These are phyloP conservation scores for Lathyrus tuberosus DNA, from an alignment of 306 rosid genomes.

Conservation along the genomic window DNA sequence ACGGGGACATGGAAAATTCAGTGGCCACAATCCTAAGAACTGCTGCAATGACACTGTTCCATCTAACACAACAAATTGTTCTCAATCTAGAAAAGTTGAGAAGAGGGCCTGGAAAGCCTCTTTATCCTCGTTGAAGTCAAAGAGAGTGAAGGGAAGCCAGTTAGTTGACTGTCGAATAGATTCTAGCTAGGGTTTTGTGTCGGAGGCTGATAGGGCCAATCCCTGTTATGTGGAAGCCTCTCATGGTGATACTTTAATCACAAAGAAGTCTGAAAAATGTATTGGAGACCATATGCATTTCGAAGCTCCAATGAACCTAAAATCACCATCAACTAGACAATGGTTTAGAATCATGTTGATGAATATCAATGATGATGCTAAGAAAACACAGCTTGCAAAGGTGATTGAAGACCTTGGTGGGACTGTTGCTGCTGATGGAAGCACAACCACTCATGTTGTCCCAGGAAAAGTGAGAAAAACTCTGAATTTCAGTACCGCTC, in stretches of 20 bases:
- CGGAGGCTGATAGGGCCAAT: slow-evolving; percentile 44
- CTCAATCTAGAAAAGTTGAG: slow-evolving; percentile 53
- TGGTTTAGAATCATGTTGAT: slow-evolving; percentile 76
- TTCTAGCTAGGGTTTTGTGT: slow-evolving; percentile 47
- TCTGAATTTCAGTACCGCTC: slow-evolving; percentile 82
- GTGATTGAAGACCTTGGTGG: slow-evolving; percentile 84
- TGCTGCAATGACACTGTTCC: slow-evolving; percentile 39
- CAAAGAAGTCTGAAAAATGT: slow-evolving; percentile 45
- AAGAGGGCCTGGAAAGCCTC: slow-evolving; percentile 90
- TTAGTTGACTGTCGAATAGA: slow-evolving; percentile 49
- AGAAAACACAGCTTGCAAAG: too few relatives aligned
- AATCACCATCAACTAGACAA: slow-evolving; percentile 44
- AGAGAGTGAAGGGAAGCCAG: too few relatives aligned
- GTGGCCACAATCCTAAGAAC: slow-evolving; percentile 35
- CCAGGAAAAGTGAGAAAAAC: slow-evolving; percentile 90
- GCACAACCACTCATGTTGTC: slow-evolving; percentile 71
- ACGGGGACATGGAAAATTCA: slow-evolving; percentile 40
- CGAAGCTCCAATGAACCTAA: slow-evolving; percentile 48
- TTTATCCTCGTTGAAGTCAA: slow-evolving; percentile 82
- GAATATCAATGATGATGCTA: slow-evolving; percentile 88
- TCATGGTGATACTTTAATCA: too few relatives aligned
- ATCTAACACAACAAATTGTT: slow-evolving; percentile 44
- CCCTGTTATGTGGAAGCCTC: slow-evolving; percentile 48
- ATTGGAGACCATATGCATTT: slow-evolving; percentile 32
- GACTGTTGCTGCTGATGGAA: slow-evolving; percentile 62